Evolutionary conservation across 257 asterid species (phyloP).

Genomic region (Primulina huaijiensis): DNA sequence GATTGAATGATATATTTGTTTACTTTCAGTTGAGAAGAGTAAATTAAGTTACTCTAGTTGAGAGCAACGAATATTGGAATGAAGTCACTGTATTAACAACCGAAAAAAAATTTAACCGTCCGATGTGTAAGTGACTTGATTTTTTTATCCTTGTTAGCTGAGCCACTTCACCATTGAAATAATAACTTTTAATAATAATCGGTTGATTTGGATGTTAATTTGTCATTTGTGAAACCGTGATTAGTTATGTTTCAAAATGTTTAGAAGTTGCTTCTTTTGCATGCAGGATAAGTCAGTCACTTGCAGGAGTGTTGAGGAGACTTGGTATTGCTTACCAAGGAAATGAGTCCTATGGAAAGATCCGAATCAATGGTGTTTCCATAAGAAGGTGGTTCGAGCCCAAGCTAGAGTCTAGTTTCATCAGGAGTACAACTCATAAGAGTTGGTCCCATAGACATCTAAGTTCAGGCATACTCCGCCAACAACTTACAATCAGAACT

Average conservation of each 20-base stretch:
- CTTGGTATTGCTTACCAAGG: conserved; percentile 75
- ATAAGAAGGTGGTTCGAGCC: conserved; percentile 88
- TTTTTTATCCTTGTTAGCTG: no score
- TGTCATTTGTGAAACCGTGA: no score
- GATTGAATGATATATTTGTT: conserved; percentile 1
- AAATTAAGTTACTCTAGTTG: neutral
- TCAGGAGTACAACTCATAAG: conserved; percentile 34
- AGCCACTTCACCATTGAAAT: no score
- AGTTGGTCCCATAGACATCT: conserved; percentile 48
- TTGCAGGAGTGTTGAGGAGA: conserved; percentile 80
- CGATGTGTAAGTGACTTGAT: no score
- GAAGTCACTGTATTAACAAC: no score
- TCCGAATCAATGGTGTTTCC: conserved; percentile 68
- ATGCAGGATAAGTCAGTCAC: conserved; percentile 76
- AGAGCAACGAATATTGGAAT: conserved; percentile 14
- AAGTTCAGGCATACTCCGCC: conserved; percentile 68
- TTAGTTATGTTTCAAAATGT: conserved; percentile 3
- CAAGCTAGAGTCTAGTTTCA: conserved; percentile 53
- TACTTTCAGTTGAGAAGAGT: neutral
- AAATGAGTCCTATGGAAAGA: conserved; percentile 77
- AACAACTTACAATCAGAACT: conserved; percentile 72
- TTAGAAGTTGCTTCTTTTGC: conserved; percentile 28
- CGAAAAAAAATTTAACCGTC: no score
- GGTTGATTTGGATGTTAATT: no score
- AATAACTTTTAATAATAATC: no score